Evolutionary conservation across 140 eudicot species (phyloP).

Genomic region (Cichorium intybus): DNA sequence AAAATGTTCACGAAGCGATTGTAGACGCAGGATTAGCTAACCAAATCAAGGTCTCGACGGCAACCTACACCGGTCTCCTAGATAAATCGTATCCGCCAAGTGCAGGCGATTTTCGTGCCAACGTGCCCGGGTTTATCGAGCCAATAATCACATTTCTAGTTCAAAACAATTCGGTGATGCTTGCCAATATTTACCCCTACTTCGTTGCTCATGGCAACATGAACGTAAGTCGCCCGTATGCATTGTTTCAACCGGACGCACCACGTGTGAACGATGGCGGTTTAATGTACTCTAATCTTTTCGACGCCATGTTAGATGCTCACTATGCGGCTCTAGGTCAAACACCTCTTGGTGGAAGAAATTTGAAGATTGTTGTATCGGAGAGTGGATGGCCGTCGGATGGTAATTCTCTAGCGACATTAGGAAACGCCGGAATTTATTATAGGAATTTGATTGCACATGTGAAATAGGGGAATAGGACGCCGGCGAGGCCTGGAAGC

Average conservation of each 20-base stretch:
- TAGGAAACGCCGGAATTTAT: constrained; percentile 10
- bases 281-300: background rate
- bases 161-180: constrained; percentile 24
- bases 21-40: constrained; percentile 12
- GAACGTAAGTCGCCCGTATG: constrained; percentile 16
- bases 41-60: constrained; percentile 51
- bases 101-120: constrained; percentile 7
- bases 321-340: constrained; percentile 10
- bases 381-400: constrained; percentile 40
- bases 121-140: constrained; percentile 15
- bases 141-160: constrained; percentile 28
- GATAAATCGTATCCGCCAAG: constrained; percentile 40
- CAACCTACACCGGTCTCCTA: constrained; percentile 30
- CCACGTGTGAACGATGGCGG: constrained; percentile 1
- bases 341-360: constrained; percentile 16
- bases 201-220: constrained; percentile 8
- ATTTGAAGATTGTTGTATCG: constrained; percentile 28
- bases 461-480: background rate
- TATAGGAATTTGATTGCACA: constrained; percentile 7
- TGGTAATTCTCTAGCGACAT: constrained; percentile 10
- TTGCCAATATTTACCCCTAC: constrained; percentile 43
- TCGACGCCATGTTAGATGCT: constrained; percentile 27
- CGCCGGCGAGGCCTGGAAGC: constrained; percentile 8
- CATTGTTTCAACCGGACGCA: constrained; percentile 23
- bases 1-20: constrained; percentile 34